Evolutionary conservation across 495 filamentous ascomycete genomes (phyloP).

Genomic region (Clohesyomyces aquaticus): DNA sequence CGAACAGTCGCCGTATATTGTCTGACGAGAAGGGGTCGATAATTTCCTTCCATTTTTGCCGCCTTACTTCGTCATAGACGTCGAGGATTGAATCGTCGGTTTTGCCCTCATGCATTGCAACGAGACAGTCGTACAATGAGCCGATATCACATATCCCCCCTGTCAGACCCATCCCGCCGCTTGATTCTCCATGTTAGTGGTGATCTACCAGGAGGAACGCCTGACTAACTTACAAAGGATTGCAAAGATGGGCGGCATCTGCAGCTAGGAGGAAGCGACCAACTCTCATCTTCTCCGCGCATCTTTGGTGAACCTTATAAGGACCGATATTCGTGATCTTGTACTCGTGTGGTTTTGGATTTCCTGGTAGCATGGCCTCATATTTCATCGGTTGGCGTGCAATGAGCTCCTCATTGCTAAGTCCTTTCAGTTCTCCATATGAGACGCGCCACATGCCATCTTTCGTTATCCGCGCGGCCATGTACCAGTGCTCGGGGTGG

Average conservation of each 20-base stretch:
- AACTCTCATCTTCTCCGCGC: conserved; percentile 57
- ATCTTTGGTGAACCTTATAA: conserved; percentile 64
- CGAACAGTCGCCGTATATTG: conserved; percentile 50
- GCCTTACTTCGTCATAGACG: conserved; percentile 58
- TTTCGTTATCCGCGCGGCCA: conserved; percentile 59
- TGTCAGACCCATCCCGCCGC: conserved; percentile 62
- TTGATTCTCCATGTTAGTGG: conserved; percentile 4
- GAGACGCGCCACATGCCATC: conserved; percentile 63
- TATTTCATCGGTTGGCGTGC: conserved; percentile 57
- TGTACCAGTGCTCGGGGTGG: conserved; percentile 62
- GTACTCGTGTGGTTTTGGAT: conserved; percentile 60
- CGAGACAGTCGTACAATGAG: conserved; percentile 57
- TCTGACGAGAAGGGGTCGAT: conserved; percentile 59
- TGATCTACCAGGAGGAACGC: neutral
- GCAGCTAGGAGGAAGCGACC: conserved; percentile 59
- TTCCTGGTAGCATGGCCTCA: conserved; percentile 58
- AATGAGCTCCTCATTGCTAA: conserved; percentile 56
- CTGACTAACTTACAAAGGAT: conserved; percentile 50
- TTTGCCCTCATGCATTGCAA: conserved; percentile 55
- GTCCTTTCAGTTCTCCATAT: conserved; percentile 57
- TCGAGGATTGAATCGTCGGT: conserved; percentile 59
- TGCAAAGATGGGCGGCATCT: conserved; percentile 62
- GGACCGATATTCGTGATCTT: conserved; percentile 56
- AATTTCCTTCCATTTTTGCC: conserved; percentile 57
- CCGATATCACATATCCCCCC: conserved; percentile 63